Evolutionary conservation across 2,329 filamentous ascomycete genomes (phyloP), one percentile per base, ranked within the genome.

Genomic region (Botrytis hyacinthi): DNA sequence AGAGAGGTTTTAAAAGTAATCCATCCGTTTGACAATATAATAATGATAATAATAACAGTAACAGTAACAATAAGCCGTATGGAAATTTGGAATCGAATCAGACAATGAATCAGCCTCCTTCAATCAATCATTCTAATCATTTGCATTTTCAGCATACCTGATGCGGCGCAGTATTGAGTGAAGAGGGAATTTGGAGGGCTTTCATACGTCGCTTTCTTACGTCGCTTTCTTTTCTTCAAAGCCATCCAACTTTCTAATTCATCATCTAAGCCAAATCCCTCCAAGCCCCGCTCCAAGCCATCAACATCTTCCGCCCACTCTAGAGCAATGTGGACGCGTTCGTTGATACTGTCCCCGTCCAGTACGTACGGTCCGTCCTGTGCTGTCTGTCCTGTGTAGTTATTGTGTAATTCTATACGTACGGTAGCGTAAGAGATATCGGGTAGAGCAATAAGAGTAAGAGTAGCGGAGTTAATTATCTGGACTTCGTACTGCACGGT

Each of bases 131-230:
- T 32, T n/a, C 37, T 42, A 29, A 46, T 29, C 51, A 57, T 29
- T 57, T 37, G 26, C 37, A 44, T 63, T 29, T 68, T 68, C 65
- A 68, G 65, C 65, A 68, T 54, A 54, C 65, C 65, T 40, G 65
- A 67, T 40, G 65, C 65, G 65, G 65, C 65, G 65, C 65, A 67
- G 65, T 26, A 63, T 20, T 12, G 61, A 44, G 26, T 9, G 10
- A 29, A 63, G 29, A 40, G 61, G n/a, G 44, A 57, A 18, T 57
- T 32, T 57, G n/a, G 51, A 57, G 42, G 44, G 44, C 35, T 67
- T 68, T 54, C 65, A 68, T 68, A 67, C 46, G 46, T 54, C 35
- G 40, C 62, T 46, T 46, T 65, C 40, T n/a, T n/a, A n/a, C n/a
- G n/a, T n/a, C n/a, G n/a, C n/a, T 37, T 44, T 62, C 60, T 63